Evolutionary conservation across 495 filamentous ascomycete species (phyloP).

Genomic region (Chaetomium fimeti): DNA sequence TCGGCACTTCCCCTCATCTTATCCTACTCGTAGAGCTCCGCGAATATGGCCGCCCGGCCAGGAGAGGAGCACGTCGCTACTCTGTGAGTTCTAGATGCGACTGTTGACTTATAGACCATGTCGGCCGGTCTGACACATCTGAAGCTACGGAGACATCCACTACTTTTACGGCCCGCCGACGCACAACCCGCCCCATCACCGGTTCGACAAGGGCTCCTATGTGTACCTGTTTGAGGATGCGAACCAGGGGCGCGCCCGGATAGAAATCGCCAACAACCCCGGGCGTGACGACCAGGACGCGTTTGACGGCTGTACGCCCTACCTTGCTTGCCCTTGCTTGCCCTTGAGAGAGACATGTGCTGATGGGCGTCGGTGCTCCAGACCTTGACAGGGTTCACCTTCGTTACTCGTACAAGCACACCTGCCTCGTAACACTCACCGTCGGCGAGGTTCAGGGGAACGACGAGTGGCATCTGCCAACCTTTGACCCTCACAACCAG

Average conservation of each 20-base stretch:
- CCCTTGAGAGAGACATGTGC: background rate
- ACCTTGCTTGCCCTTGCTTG: background rate
- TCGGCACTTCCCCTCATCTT: constrained; percentile 8
- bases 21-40: background rate
- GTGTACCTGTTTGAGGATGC: constrained; percentile 82
- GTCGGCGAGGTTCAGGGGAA: constrained; percentile 58
- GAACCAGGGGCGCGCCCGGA: constrained; percentile 60
- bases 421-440: constrained; percentile 69
- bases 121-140: constrained; percentile 19
- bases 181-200: constrained; percentile 70
- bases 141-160: constrained; percentile 84
- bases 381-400: constrained; percentile 64
- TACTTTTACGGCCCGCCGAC: constrained; percentile 79
- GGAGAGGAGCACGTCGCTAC: constrained; percentile 79
- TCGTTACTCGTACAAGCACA: constrained; percentile 74
- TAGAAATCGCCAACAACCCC: constrained; percentile 86
- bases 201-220: constrained; percentile 87
- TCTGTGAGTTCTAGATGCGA: constrained; percentile 58
- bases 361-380: constrained; percentile 29
- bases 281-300: constrained; percentile 87
- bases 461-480: constrained; percentile 76
- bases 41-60: constrained; percentile 69
- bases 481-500: constrained; percentile 65
- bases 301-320: constrained; percentile 70
- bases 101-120: background rate